Evolutionary conservation across 805 yeast genomes (phyloP), one percentile per base, ranked within the genome.

Genomic region (Isabelozyma rhagii): DNA sequence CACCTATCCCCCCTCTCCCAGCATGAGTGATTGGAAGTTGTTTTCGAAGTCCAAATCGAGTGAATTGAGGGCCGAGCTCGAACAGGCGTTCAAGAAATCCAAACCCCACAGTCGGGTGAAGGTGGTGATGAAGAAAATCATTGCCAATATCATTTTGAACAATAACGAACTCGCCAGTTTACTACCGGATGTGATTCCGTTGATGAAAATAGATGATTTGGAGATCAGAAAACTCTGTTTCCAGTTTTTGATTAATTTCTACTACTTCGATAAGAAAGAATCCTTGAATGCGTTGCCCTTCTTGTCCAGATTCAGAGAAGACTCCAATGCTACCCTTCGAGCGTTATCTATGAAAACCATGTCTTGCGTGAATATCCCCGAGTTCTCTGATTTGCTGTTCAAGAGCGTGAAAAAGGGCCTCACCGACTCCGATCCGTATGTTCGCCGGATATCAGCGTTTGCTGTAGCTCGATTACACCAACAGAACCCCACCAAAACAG

Each of bases 121-220:
- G 53, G 51, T 63, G 29, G 68, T 72, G 5, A 58, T 93, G 59
- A 85, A 84, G 64, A 87, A 87, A 59, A 79, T 90, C 27, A 75
- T 92, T 7, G 93, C 96, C 41, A 92, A 91, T 66, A 78, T 90
- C 66, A 85, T 96, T 5, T 76, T 90, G 67, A 90, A 91, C 45
- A 89, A 89, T 64, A 78, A 78, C 49, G 97, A 93, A 61, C 81
- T 91, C 81, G 74, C 82, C 9, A 64, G 69, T 15, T 63, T 93
- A 48, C 80, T 85, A 59, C 83, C 84, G 1, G 96, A 89, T 46
- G 78, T 89, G 6, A 51, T 81, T 6, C 61, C 64, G 36, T 67
- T 84, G n/a, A 70, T 87, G 59, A 72, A 74, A 43, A 64, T 56
- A 27, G 78, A 78, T 55, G 96, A 89, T 66, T 51, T 83, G 29